Evolutionary conservation across 2,329 filamentous ascomycete species (phyloP), one percentile per base, ranked within the genome.

Genomic region (Pyricularia sp.): DNA sequence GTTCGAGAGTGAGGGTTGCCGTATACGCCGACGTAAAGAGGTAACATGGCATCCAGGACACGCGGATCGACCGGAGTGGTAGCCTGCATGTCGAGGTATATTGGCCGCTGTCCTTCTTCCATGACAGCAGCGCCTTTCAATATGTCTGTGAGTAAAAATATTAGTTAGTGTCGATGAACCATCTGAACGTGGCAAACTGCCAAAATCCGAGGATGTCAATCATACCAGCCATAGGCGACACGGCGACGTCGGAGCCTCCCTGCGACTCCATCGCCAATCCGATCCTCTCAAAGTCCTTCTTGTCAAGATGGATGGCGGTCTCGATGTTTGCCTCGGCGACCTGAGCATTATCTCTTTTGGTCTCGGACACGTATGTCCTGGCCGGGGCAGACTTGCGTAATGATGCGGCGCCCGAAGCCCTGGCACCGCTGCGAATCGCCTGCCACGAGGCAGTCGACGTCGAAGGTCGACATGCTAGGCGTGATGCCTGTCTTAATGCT

Each of bases 51-150:
- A 76, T 99, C 94, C 60, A 99, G 84, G 35, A 99, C 94, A 69
- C 94, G 86, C 28, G 94, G 94, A 71, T 99, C 94, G 66, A 94
- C 87, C 22, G 94, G 94, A 0, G 94, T 99, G 1, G 94, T 99
- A 44, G 94, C 91, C 78, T 99, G 94, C 88, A 96, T 96, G 74
- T 99, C 94, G 64, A 99, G 88, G 72, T 99, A 99, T 73, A 99
- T 97, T 53, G 94, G 94, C 66, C 94, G 84, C 67, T 90, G 88
- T 66, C 94, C 94, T 76, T 96, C 88, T 70, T 96, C 93, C 88
- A 97, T 90, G 68, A 96, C 82, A 13, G 91, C 92, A 9, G 93
- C 93, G 75, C 96, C 89, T 79, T 94, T 96, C 67, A 99, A 81
- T 60, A 97, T 88, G 69, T 90, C 89, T 83, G 66, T 26, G 57